phyloP scores from a whole-genome alignment of 2,329 filamentous ascomycete species.

The Periconia macrospinosa region DNA sequence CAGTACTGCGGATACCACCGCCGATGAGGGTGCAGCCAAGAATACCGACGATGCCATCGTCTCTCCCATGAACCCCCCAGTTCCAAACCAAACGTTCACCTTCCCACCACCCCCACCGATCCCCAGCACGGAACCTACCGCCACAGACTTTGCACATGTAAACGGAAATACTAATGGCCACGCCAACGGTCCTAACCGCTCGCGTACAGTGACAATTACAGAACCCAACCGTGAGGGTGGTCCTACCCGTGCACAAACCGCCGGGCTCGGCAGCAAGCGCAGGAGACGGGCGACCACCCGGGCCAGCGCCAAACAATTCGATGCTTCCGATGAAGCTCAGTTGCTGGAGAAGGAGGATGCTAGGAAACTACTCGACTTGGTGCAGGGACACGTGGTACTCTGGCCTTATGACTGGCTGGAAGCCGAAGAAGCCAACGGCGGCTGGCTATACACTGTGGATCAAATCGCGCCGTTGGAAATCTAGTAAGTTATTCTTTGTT shows the following conservation, averaged over 20 bases:
- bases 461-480: slow-evolving; percentile 95
- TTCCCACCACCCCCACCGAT: slow-evolving; percentile 39
- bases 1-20: slow-evolving; percentile 20
- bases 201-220: slow-evolving; percentile 41
- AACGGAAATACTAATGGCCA: slow-evolving; percentile 6
- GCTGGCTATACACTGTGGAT: slow-evolving; percentile 97
- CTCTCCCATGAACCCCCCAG: slow-evolving; percentile 26
- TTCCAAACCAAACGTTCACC: slow-evolving; percentile 26
- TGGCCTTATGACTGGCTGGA: slow-evolving; percentile 92
- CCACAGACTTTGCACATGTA: slow-evolving; percentile 12
- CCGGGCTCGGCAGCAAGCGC: slow-evolving; percentile 21
- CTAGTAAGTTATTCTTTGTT: slow-evolving; percentile 57
- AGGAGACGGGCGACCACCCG: slow-evolving; percentile 71
- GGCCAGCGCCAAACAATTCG: slow-evolving; percentile 65
- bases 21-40: slow-evolving; percentile 35
- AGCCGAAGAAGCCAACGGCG: slow-evolving; percentile 87
- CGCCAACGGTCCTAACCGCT: slow-evolving; percentile 14
- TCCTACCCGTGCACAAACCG: slow-evolving; percentile 10
- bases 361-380: slow-evolving; percentile 76
- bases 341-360: slow-evolving; percentile 74
- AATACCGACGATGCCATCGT: slow-evolving; percentile 32
- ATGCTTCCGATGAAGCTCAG: slow-evolving; percentile 65
- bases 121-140: slow-evolving; percentile 17
- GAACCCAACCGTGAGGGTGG: slow-evolving; percentile 23
- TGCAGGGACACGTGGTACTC: slow-evolving; percentile 85